Base-by-base conservation (phyloP, 495 filamentous ascomycete species). In the Aspergillus campestris region DNA sequence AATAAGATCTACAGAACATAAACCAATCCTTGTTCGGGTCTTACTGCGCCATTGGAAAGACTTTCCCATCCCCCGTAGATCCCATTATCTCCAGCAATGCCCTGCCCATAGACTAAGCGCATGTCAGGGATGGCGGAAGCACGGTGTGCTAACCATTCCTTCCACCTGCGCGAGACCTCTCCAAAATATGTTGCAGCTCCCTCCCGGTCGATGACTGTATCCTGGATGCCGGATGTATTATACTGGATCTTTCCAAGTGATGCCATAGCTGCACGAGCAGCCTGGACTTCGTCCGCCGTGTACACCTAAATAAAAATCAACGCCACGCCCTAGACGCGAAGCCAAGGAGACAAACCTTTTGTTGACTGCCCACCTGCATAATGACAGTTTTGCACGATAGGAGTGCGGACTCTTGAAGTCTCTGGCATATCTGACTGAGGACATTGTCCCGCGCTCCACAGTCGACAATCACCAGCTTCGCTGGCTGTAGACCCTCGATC, bases 381-480 rank as follows among this genome's bases (percentile, higher is more conserved):
- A 67, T 60, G 0, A 68, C 48, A 29, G 60, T 34, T 13, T 65
- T 50, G 8, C 48, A 48, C 7, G 11, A 32, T 7, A 60, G 12
- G 5, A 53, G 29, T 2, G 3, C 15, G 6, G 27, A 14, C 7
- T 28, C 14, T 31, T 45, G 30, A 6, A 80, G 42, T 3, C 59
- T 40, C 0, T 52, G 40, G 1, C 59, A 57, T 57, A 76, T 68
- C 8, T 58, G 42, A n/a, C 57, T 45, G 1, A 60, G 51, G 0
- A 62, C 65, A 42, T 57, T 55, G 6, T 48, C 67, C 10, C 78
- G 59, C 0, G 66, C 66, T 10, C 76, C 78, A 51, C 76, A 80
- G 49, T 82, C 73, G 40, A 68, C 48, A 28, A 81, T 47, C 5
- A 78, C 61, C 44, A 81, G 51, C 48, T 72, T 74, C 3, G 36